Evolutionary conservation across 192 early-diverging fungal species (phyloP).

Genomic region (Linnemannia schmuckeri): DNA sequence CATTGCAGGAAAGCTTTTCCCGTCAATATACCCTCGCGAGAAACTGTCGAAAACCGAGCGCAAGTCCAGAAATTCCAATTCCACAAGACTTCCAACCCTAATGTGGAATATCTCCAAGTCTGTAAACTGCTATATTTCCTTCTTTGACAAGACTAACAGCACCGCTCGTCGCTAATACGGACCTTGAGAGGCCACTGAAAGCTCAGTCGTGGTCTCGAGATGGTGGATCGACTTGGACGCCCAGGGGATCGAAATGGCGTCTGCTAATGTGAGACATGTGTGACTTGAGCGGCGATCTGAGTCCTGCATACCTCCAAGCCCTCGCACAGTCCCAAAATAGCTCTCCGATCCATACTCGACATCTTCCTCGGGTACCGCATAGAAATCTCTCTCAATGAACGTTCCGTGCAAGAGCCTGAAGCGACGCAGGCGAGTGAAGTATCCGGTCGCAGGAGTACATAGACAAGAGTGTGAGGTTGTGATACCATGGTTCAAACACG

Average conservation of each 20-base stretch:
- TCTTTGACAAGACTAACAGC: not conserved
- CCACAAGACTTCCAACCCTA: not conserved
- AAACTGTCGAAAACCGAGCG: not conserved
- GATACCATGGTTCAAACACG: not conserved
- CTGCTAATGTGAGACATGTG: not conserved
- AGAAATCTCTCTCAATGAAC: too few relatives aligned
- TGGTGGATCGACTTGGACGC: not conserved
- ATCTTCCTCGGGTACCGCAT: too few relatives aligned
- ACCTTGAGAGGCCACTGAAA: not conserved
- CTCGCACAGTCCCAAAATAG: not conserved
- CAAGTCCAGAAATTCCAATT: not conserved
- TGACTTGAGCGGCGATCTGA: too few relatives aligned
- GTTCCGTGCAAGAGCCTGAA: too few relatives aligned
- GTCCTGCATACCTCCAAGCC: not conserved
- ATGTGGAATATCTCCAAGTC: not conserved
- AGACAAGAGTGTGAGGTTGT: not conserved
- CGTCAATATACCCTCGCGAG: not conserved
- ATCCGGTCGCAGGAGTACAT: not conserved
- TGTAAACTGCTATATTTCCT: not conserved
- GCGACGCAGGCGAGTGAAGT: not conserved
- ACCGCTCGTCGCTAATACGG: not conserved
- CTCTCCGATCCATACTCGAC: too few relatives aligned
- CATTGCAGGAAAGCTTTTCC: not conserved
- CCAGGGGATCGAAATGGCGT: not conserved
- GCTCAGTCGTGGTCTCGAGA: not conserved